Evolutionary conservation across 1,139 yeast genomes (phyloP).

Genomic region (Pichia sp.): DNA sequence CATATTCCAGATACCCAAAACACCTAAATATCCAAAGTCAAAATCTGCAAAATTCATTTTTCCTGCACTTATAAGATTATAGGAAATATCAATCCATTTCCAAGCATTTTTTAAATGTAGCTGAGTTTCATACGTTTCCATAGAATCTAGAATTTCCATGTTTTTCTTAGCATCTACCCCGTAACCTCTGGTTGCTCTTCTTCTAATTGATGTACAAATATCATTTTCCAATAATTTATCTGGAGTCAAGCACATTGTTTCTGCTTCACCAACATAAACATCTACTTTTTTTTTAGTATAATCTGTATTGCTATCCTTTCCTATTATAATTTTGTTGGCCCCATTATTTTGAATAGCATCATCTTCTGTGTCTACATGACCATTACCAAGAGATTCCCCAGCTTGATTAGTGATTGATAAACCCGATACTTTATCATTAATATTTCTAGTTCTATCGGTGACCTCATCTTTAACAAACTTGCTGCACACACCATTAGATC

Average conservation of each 20-base stretch:
- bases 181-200: constrained; percentile 68
- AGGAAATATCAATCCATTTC: constrained; percentile 81
- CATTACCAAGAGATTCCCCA: not conserved
- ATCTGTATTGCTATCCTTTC: constrained; percentile 14
- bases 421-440: constrained; percentile 19
- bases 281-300: constrained; percentile 11
- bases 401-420: not conserved
- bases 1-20: constrained; percentile 86
- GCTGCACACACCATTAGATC: constrained; percentile 52
- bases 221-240: constrained; percentile 46
- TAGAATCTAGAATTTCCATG: constrained; percentile 50
- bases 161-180: constrained; percentile 65
- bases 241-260: constrained; percentile 13
- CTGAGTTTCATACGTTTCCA: constrained; percentile 50
- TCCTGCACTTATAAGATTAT: constrained; percentile 60
- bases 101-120: constrained; percentile 68
- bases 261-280: constrained; percentile 4
- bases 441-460: constrained; percentile 27
- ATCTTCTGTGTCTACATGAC: not conserved
- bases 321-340: not conserved
- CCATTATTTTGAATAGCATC: constrained; percentile 22
- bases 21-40: constrained; percentile 86
- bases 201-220: constrained; percentile 58
- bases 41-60: constrained; percentile 60
- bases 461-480: constrained; percentile 32